Conservation (phyloP, 331 rosid genomes). For the Cydonia oblonga region DNA sequence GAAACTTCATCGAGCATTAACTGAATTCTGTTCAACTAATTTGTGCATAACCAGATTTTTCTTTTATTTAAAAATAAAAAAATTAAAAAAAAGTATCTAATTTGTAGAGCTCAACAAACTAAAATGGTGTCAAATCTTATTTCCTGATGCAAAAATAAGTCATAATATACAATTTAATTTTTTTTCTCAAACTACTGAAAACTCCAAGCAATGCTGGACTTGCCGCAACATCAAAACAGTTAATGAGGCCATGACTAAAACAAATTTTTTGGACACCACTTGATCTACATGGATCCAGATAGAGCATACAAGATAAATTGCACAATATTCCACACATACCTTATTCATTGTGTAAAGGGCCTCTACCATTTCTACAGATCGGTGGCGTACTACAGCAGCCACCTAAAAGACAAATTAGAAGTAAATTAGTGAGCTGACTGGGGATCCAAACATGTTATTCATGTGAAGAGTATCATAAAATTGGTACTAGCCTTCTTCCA, state of each 20-base stretch:
- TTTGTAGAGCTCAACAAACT: background rate
- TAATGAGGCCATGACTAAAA: background rate
- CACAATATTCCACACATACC: slow-evolving; percentile 28
- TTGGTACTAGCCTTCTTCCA: slow-evolving; percentile 78
- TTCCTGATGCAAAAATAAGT: background rate
- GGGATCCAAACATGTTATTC: background rate
- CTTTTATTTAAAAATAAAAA: too few species aligned
- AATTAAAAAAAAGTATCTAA: background rate
- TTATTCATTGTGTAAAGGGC: slow-evolving; percentile 85
- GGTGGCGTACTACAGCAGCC: slow-evolving; percentile 54
- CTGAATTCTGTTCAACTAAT: background rate
- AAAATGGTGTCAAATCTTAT: background rate
- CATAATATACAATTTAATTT: background rate
- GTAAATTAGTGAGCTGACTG: background rate
- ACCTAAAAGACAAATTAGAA: slow-evolving; percentile 35
- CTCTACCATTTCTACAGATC: slow-evolving; percentile 82
- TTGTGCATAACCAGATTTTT: background rate
- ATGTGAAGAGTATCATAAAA: background rate
- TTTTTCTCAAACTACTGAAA: background rate
- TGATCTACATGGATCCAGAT: background rate
- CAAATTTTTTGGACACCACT: background rate
- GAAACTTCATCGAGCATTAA: background rate
- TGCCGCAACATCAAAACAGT: background rate
- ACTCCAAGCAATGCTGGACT: slow-evolving; percentile 1
- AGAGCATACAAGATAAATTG: background rate